Evolutionary conservation across 1,284 basidiomycete species (phyloP), one percentile per base, ranked within the genome.

Genomic region (Coniophora puteana): DNA sequence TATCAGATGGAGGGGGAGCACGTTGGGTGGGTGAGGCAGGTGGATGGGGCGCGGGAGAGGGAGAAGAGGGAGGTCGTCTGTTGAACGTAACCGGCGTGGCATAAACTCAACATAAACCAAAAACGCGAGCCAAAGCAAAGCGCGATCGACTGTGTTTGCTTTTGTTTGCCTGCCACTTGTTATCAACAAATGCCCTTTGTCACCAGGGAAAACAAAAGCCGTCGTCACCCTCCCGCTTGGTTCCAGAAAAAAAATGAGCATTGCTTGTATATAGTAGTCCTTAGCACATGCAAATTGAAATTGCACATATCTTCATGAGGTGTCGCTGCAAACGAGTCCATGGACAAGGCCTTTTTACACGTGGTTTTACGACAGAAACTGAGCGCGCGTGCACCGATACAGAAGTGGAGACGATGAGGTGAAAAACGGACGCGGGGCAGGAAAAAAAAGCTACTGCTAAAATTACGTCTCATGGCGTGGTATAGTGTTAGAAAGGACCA

Each of bases 131-230:
- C 21, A 40, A 41, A 40, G 42, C 43, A 20, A 35, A 22, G 25
- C 13, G 22, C 29, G 23, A 50, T 54, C 46, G 44, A 44, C 41
- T 30, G 24, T 62, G 49, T 58, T 58, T 54, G 46, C 30, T 28
- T 16, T 31, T 57, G 35, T 62, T 62, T 57, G 39, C 33, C 25
- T n/a, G n/a, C 6, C 6, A 11, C 16, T 30, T 7, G 4, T 35
- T 8, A 5, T 11, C 14, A 36, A 31, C n/a, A 17, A 10, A 5
- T 4, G 8, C 8, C 5, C 10, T 0, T 2, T 2, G 1, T 7
- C 11, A 4, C 14, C 12, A 4, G 33, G 13, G 8, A 8, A 3
- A 6, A 7, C 17, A 11, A 4, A 11, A n/a, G 28, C 7, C 11
- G 28, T 4, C 4, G 16, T 5, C 13, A 21, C n/a, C n/a, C n/a